Evolutionary conservation across 2,329 filamentous ascomycete species (phyloP), one percentile per base, ranked within the genome.

Genomic region (Aureobasidium subglaciale): DNA sequence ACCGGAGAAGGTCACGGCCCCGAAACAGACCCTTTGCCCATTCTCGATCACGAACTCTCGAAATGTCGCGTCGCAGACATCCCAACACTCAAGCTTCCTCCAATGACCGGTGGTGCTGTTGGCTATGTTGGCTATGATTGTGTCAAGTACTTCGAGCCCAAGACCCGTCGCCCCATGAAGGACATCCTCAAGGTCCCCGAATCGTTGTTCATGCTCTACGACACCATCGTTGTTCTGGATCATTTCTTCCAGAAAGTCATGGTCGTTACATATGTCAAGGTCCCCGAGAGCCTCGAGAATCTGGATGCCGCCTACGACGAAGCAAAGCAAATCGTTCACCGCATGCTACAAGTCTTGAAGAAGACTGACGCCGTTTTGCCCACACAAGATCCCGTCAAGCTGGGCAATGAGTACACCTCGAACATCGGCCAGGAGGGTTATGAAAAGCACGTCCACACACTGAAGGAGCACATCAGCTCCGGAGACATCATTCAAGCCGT

Each of bases 401-500:
- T 84, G 10, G 80, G 86, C 58, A 84, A 90, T 64, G 79, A 92
- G 65, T 96, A 93, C 71, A 88, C 81, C 16, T 97, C 92, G 61
- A 99, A 99, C 72, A 88, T 97, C 63, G 93, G 93, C 18, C 87
- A 81, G 59, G 77, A 80, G 41, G 93, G 93, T 34, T 99, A 99
- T 73, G 90, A 96, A 74, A 76, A 73, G n/a, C 92, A 97, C 69
- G 93, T 99, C 55, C 85, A 81, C 22, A 78, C 74, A 43, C 78
- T 99, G 58, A 97, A 97, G 77, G 79, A 90, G 72, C 92, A 97
- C 76, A 97, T 99, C 64, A 80, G 83, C 64, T 80, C 82, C 60
- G 93, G 93, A 63, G 90, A 97, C 75, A 97, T 99, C 68, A 97
- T 99, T 73, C 93, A 99, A 71, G 90, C 90, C 1, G 93, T 99